These are phyloP conservation scores for Alternaria burnsii DNA, from an alignment of 2,329 filamentous ascomycete species.

Conservation along the genomic window DNA sequence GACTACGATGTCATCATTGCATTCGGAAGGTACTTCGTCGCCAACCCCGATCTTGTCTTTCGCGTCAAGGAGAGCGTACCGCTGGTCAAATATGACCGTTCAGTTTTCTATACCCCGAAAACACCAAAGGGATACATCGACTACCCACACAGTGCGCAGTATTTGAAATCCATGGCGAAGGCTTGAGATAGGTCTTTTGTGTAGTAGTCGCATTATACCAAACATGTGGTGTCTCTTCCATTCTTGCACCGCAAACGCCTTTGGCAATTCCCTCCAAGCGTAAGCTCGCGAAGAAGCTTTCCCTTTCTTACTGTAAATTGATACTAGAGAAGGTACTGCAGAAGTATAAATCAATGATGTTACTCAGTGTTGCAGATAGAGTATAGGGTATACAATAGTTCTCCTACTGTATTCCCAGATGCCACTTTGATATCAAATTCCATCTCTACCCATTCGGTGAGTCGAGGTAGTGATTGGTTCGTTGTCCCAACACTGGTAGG, in stretches of 20 bases:
- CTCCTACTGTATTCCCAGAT: too few relatives aligned
- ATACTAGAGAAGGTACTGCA: too few relatives aligned
- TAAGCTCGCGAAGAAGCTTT: too few relatives aligned
- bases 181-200: neutral
- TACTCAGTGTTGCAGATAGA: too few relatives aligned
- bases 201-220: neutral
- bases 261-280: too few relatives aligned
- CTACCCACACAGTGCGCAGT: constrained; percentile 21
- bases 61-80: constrained; percentile 51
- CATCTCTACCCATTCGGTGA: too few relatives aligned
- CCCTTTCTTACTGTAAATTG: too few relatives aligned
- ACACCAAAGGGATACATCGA: constrained; percentile 23
- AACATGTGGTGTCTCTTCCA: neutral
- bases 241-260: neutral
- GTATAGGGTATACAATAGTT: too few relatives aligned
- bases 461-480: too few relatives aligned
- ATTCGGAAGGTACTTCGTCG: constrained; percentile 57
- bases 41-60: constrained; percentile 57
- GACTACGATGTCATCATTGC: constrained; percentile 44
- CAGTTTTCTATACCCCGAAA: constrained; percentile 23
- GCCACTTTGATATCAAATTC: too few relatives aligned
- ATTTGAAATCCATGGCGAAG: constrained; percentile 5
- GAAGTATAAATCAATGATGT: too few relatives aligned
- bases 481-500: too few relatives aligned
- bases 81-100: constrained; percentile 52